Evolutionary conservation across 768 basidiomycete genomes (phyloP).

Genomic region (Russula olivacea): DNA sequence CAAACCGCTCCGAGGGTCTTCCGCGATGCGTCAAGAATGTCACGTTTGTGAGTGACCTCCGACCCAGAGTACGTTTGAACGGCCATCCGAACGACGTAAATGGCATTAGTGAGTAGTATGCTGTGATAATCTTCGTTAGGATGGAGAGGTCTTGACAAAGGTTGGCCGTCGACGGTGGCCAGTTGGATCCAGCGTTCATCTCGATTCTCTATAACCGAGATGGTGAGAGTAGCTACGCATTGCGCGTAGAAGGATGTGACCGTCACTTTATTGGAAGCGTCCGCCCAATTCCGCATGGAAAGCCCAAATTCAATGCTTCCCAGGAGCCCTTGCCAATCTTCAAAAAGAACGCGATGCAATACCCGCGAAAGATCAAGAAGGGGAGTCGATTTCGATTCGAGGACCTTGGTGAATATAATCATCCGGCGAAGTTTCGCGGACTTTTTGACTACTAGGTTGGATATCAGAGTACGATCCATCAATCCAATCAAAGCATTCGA

Average conservation of each 20-base stretch:
- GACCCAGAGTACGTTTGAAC: background rate
- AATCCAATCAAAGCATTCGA: background rate
- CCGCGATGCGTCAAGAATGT: background rate
- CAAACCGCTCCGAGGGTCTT: background rate
- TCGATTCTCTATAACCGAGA: background rate
- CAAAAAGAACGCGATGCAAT: conserved; percentile 2
- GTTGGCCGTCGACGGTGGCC: background rate
- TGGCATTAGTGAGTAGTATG: conserved; percentile 3
- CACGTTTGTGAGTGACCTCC: background rate
- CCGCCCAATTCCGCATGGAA: background rate
- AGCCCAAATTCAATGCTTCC: conserved; percentile 3
- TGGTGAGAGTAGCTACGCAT: conserved; percentile 2
- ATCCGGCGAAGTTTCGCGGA: conserved; percentile 4
- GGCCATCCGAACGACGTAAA: background rate
- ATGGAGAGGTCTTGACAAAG: background rate
- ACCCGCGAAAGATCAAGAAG: background rate
- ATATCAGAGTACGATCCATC: conserved; percentile 10
- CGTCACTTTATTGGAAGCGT: background rate
- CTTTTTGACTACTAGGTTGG: too few relatives aligned
- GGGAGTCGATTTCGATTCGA: background rate
- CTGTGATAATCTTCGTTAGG: background rate
- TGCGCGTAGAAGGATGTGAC: background rate
- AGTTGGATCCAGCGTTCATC: conserved; percentile 11
- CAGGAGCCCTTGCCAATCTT: background rate
- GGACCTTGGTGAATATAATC: conserved; percentile 2